phyloP scores from a whole-genome alignment of 2,329 filamentous ascomycete genomes.

The Huntiella decipiens region DNA sequence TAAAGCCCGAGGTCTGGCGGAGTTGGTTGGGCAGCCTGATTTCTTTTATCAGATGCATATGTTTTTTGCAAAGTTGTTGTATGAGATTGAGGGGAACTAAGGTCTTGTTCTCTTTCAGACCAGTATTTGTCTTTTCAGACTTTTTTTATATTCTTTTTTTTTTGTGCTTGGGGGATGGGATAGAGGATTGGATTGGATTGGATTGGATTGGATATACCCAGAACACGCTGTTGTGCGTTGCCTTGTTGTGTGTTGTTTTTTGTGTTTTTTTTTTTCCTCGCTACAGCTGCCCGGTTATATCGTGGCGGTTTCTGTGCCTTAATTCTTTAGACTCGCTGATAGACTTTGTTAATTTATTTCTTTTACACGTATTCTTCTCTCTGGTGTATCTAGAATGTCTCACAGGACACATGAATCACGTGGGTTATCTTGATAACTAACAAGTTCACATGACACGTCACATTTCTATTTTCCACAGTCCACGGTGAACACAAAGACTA shows the following conservation, averaged over 20 bases:
- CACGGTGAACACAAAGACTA: too few relatives aligned
- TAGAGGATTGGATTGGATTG: not conserved
- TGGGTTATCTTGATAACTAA: too few relatives aligned
- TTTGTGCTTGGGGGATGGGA: not conserved
- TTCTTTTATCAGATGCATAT: slow-evolving; percentile 50
- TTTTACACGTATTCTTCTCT: too few relatives aligned
- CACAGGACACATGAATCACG: too few relatives aligned
- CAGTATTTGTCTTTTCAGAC: too few relatives aligned
- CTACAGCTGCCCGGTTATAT: not conserved
- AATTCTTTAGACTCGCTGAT: not conserved
- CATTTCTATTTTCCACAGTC: not conserved
- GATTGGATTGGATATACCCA: slow-evolving; percentile 11
- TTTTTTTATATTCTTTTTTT: not conserved
- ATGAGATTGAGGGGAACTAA: slow-evolving; percentile 28
- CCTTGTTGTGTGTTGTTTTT: slow-evolving; percentile 5
- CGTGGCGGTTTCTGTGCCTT: not conserved
- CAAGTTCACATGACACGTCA: too few relatives aligned
- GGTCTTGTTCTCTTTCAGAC: not conserved
- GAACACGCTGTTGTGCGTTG: slow-evolving; percentile 6
- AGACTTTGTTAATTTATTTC: too few relatives aligned
- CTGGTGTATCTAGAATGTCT: too few relatives aligned
- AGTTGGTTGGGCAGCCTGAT: slow-evolving; percentile 46
- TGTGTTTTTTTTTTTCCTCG: slow-evolving; percentile 1
- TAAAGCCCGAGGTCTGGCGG: slow-evolving; percentile 41
- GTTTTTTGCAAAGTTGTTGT: slow-evolving; percentile 42